Percentiles rank a stretch among this genome's conserved stretches.
These are phyloP conservation scores for Leccinum olivaceopallidum DNA, from an alignment of 768 basidiomycete species.

Conservation along the genomic window DNA sequence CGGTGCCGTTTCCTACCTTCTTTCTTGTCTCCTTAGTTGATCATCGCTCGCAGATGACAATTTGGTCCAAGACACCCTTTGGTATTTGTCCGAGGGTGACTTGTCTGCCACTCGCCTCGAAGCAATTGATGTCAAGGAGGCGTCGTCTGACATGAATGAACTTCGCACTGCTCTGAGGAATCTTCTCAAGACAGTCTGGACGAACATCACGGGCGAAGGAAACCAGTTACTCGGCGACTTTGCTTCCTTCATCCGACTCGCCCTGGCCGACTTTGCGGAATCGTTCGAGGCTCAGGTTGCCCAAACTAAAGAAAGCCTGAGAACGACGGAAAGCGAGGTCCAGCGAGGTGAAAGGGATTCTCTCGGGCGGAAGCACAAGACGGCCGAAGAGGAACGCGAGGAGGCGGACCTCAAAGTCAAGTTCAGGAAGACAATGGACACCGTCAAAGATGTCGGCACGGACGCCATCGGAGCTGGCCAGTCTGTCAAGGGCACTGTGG, in stretches of 20 bases:
- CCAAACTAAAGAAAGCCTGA: conserved; percentile 50
- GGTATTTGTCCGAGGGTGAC: conserved; percentile 62
- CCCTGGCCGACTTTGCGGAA: conserved; percentile 67
- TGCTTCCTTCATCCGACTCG: conserved; percentile 54
- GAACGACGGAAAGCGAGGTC: conserved; percentile 57
- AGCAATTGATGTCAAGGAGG: conserved; percentile 43
- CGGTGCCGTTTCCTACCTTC: conserved; percentile 32
- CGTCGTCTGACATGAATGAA: conserved; percentile 46
- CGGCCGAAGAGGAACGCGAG: conserved; percentile 43
- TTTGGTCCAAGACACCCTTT: conserved; percentile 49
- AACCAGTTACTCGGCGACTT: conserved; percentile 58
- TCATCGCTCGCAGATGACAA: conserved; percentile 51
- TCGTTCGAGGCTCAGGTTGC: conserved; percentile 53
- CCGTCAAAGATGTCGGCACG: conserved; percentile 56
- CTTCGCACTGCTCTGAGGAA: conserved; percentile 51
- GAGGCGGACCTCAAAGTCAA: conserved; percentile 47
- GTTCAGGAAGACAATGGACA: conserved; percentile 71
- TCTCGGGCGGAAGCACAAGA: conserved; percentile 52
- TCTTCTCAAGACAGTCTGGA: conserved; percentile 53
- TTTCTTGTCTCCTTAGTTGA: not conserved
- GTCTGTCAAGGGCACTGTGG: conserved; percentile 37
- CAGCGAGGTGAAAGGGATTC: conserved; percentile 60
- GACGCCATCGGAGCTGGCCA: conserved; percentile 57
- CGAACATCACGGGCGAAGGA: conserved; percentile 53
- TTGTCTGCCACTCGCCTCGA: conserved; percentile 39